Percentiles rank a stretch among this genome's conserved stretches.
Evolutionary conservation across 768 basidiomycete genomes (phyloP).

Genomic region (Lactarius psammicola): DNA sequence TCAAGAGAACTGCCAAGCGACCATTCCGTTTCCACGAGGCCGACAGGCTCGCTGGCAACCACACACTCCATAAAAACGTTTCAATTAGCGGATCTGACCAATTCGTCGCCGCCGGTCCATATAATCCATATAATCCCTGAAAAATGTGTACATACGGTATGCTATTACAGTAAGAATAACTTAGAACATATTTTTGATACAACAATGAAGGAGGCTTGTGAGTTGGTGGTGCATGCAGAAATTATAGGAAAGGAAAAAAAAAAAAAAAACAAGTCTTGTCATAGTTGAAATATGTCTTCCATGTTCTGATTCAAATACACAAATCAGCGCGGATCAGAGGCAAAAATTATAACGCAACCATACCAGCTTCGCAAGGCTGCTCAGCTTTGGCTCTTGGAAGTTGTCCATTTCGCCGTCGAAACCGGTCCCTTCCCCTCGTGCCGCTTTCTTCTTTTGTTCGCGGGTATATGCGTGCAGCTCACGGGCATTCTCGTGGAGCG

Average conservation of each 20-base stretch:
- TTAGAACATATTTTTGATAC: not conserved
- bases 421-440: not conserved
- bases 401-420: constrained; percentile 24
- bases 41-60: too few species aligned
- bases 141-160: not conserved
- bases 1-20: not conserved
- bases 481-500: constrained; percentile 12
- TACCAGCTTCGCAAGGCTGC: constrained; percentile 23
- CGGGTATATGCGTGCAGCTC: constrained; percentile 16
- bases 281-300: constrained; percentile 8
- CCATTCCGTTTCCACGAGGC: not conserved
- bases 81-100: too few species aligned
- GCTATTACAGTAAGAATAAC: constrained; percentile 8
- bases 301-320: constrained; percentile 5
- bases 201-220: not conserved
- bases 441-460: constrained; percentile 9
- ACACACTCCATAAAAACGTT: not conserved
- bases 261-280: not conserved
- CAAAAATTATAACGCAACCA: not conserved
- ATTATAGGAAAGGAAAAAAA: too few species aligned
- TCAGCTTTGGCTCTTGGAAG: constrained; percentile 19
- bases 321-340: not conserved
- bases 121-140: not conserved
- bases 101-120: too few species aligned
- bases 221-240: not conserved